Conservation (phyloP, 495 filamentous ascomycete species). For the Penicillium pulvis region DNA sequence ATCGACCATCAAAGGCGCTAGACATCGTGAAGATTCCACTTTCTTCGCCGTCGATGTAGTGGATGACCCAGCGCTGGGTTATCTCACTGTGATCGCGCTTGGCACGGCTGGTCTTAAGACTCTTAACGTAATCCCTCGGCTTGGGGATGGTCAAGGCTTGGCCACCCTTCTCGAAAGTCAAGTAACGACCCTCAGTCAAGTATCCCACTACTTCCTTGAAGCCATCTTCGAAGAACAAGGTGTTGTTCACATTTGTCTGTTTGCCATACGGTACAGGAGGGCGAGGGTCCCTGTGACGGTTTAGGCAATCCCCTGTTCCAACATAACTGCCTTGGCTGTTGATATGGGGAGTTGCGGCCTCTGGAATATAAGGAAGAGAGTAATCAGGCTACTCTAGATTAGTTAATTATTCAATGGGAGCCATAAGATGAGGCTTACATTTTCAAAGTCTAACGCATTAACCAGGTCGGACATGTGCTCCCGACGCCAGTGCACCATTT, state of each 20-base stretch:
- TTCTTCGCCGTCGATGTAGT: background rate
- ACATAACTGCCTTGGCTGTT: slow-evolving; percentile 33
- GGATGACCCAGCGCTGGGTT: slow-evolving; percentile 4
- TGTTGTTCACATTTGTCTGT: slow-evolving; percentile 33
- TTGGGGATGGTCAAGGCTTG: background rate
- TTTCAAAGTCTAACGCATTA: slow-evolving; percentile 54
- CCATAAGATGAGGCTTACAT: slow-evolving; percentile 28
- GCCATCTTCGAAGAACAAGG: slow-evolving; percentile 49
- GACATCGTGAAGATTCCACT: background rate
- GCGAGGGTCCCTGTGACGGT: slow-evolving; percentile 21
- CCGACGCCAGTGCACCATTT: slow-evolving; percentile 56
- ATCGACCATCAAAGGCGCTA: background rate
- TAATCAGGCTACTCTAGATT: background rate
- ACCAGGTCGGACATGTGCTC: slow-evolving; percentile 58
- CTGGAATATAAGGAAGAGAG: slow-evolving; percentile 44
- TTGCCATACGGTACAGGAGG: slow-evolving; percentile 53
- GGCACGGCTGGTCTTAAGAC: slow-evolving; percentile 1
- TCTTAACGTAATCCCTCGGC: slow-evolving; percentile 8
- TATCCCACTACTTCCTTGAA: slow-evolving; percentile 55
- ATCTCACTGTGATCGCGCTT: slow-evolving; percentile 35
- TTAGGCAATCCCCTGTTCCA: slow-evolving; percentile 48
- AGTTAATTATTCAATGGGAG: background rate
- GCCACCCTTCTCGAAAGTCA: slow-evolving; percentile 30
- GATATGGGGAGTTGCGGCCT: slow-evolving; percentile 39
- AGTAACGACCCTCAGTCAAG: slow-evolving; percentile 54